Evolutionary conservation across 768 basidiomycete genomes (phyloP), one percentile per base, ranked within the genome.

Genomic region (Mycena epipterygia): DNA sequence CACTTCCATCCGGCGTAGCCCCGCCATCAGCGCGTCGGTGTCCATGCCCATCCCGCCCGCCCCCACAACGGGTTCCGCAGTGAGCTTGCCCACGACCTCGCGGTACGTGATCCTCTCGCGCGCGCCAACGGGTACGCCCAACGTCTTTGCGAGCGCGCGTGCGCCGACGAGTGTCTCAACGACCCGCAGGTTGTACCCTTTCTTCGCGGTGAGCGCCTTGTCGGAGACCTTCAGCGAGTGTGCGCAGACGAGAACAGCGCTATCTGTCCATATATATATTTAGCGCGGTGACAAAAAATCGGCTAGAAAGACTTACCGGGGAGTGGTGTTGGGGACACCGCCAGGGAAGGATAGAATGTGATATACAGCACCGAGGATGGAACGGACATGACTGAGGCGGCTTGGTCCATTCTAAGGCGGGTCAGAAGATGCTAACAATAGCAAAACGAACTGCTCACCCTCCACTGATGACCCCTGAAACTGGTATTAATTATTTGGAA

Each of bases 91-190:
- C 51, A 93, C 83, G 16, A 95, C 90, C 71, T 92, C 89, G 64
- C 92, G 84, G 23, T 91, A 79, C 5, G 93, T 92, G 41, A 93
- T 82, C 67, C 85, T 89, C 78, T 90, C 88, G 41, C 78, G 81
- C 67, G 79, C 81, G 21, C 72, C 81, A 16, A 82, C 79, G 23
- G 74, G 52, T 17, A 93, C 70, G 1, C 84, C 86, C 23, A 96
- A 86, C 42, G 83, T 81, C 35, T 87, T 85, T 0, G 90, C 90
- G 16, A 98, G 86, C 8, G 95, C 83, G 29, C 92, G 87, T 0
- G 96, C 94, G 1, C 90, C 92, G 39, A 90, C 91, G 23, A 95
- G 90, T 0, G 92, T 94, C 80, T 98, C 96, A 21, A 97, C 93
- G 37, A 96, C 95, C 33, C 95, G 94, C 19, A 97, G 85, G 76